Base-by-base conservation (phyloP, 176 grass and related monocot species). In the Oryza nivara region DNA sequence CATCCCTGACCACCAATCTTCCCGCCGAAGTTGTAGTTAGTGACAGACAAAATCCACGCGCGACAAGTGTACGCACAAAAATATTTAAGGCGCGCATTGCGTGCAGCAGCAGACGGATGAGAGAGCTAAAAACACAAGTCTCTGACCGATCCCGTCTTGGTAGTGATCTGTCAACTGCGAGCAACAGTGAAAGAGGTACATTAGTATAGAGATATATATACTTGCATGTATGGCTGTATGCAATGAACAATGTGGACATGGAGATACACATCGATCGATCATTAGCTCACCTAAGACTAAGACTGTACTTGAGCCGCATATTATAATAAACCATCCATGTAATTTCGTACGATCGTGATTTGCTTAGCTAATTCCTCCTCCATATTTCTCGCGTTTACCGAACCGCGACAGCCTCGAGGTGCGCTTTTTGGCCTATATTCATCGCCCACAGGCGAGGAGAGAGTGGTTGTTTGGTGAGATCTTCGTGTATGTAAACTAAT, bases 281-380 rank as follows among this genome's bases (percentile, higher is more conserved):
- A 70, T 70, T 80, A 89, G 70, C 65, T 85, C 82, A 70, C 82
- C 76, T 65, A 76, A 77, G 63, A 28, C 66, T n/a, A 66, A 78
- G 38, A 44, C 20, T 6, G 36, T 63, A 20, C 30, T 64, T 15
- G 35, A 36, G 54, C 46, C 26, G 2, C 10, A 43, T 58, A 40
- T 70, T 38, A 8, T 69, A 68, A 36, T 69, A 11, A 17, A 25
- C 13, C 70, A 61, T 49, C 35, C 45, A n/a, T 5, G 12, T 20
- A 41, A 30, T 68, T 28, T 8, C 5, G 35, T 58, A 16, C 28
- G n/a, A 32, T 40, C 11, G 8, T 79, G 22, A 16, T 70, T 79
- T 11, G 49, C 5, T 11, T 46, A 25, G 65, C 68, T 46, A 15
- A 22, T 73, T 69, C 45, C 30, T 66, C 15, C 22, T 41, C 68